These are phyloP conservation scores for Podospora tetraspora DNA, from an alignment of 495 filamentous ascomycete genomes.

Conservation along the genomic window DNA sequence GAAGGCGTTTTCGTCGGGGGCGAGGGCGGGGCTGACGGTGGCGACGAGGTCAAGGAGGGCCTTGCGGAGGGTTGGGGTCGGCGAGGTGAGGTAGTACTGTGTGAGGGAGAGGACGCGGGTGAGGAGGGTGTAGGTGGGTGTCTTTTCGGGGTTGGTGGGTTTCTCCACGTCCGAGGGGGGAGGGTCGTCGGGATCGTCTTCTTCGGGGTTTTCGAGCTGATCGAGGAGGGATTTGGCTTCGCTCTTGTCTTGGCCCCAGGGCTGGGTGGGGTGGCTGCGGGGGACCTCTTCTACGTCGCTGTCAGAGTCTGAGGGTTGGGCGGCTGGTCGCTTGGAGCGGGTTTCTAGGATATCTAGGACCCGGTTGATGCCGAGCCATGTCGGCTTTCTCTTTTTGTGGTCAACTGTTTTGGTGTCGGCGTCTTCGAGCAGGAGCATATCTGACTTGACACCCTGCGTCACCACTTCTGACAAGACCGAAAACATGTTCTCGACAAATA, in stretches of 20 bases:
- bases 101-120: slow-evolving; percentile 62
- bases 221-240: slow-evolving; percentile 44
- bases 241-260: slow-evolving; percentile 37
- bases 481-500: slow-evolving; percentile 81
- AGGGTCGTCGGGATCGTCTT: slow-evolving; percentile 25
- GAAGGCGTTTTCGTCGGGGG: slow-evolving; percentile 70
- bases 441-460: slow-evolving; percentile 67
- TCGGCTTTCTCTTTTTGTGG: slow-evolving; percentile 28
- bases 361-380: slow-evolving; percentile 8
- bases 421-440: slow-evolving; percentile 47
- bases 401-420: slow-evolving; percentile 25
- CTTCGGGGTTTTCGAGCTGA: slow-evolving; percentile 24
- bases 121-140: slow-evolving; percentile 57
- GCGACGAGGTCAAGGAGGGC: slow-evolving; percentile 69
- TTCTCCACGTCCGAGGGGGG: slow-evolving; percentile 30
- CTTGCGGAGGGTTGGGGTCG: slow-evolving; percentile 69
- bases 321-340: neutral
- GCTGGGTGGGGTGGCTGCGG: slow-evolving; percentile 19
- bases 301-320: slow-evolving; percentile 24
- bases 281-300: slow-evolving; percentile 27
- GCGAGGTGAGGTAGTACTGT: slow-evolving; percentile 81
- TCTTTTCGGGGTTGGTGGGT: slow-evolving; percentile 38
- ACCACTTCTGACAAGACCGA: slow-evolving; percentile 74
- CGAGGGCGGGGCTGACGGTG: slow-evolving; percentile 61
- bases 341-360: slow-evolving; percentile 21